Evolutionary conservation across 805 yeast genomes (phyloP), one percentile per base, ranked within the genome.

Genomic region (Kazachstania bromeliacearum): DNA sequence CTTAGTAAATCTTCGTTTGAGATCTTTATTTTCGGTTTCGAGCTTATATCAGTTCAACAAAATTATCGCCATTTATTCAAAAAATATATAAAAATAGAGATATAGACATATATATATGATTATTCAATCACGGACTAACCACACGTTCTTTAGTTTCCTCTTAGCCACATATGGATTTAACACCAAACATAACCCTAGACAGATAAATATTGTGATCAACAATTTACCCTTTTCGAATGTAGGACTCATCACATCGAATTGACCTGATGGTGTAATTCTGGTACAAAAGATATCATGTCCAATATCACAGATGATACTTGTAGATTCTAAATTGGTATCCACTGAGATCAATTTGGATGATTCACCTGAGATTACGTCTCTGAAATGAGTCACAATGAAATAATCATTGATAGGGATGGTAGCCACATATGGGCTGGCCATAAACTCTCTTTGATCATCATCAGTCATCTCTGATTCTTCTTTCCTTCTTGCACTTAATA

Each of bases 251-350:
- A 74, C 66, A 60, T 89, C 98, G 59, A 84, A 88, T 27, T 85
- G 83, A 29, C 73, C 73, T 0, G 96, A 84, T 0, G 97, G 96
- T 34, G 80, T 71, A 13, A 82, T 68, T 38, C 75, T 67, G 0
- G 94, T 79, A 51, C 88, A 83, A 62, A 83, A 88, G 5, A 81
- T 55, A 52, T 85, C 94, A n/a, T 67, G 58, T 14, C 80, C 84
- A 31, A 75, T 60, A 25, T 71, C 66, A 42, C 92, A 77, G 0
- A 83, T 71, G 14, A 84, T 67, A 13, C 80, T 67, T 0, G 96
- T 87, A 2, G 95, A 83, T 59, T 89, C 97, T 35, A 87, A 63
- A 27, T 73, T 68, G 0, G 96, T 82, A 2, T 82, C 67, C 3
- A 64, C 51, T 0, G 80, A 65, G 3, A 67, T 47, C 6, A 78